Evolutionary conservation across 805 yeast genomes (phyloP).

Genomic region (Candida jianshihensis): DNA sequence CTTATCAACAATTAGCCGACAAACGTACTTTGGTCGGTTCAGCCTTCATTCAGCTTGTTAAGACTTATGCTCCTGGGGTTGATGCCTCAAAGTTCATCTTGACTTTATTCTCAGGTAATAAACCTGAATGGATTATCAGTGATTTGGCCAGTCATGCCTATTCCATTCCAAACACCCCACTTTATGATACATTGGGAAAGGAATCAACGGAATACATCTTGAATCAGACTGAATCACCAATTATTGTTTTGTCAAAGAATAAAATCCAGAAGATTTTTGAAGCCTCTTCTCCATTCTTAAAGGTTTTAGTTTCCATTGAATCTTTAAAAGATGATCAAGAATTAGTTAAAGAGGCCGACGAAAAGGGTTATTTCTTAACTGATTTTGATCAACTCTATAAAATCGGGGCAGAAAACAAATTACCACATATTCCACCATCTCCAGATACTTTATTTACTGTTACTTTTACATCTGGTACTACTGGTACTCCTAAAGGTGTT

Average conservation of each 20-base stretch:
- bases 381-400: constrained; percentile 32
- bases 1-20: constrained; percentile 35
- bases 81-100: constrained; percentile 38
- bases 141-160: constrained; percentile 64
- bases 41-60: constrained; percentile 43
- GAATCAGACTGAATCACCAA: constrained; percentile 54
- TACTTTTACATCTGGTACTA: constrained; percentile 71
- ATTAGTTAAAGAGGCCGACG: constrained; percentile 24
- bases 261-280: constrained; percentile 43
- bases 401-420: constrained; percentile 36
- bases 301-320: constrained; percentile 53
- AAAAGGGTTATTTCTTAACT: constrained; percentile 21
- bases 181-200: constrained; percentile 53
- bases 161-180: constrained; percentile 45
- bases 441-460: constrained; percentile 52
- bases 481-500: constrained; percentile 72
- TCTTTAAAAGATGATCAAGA: constrained; percentile 30
- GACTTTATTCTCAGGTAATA: constrained; percentile 49
- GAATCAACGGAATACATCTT: constrained; percentile 59
- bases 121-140: constrained; percentile 61
- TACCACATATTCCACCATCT: constrained; percentile 38
- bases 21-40: constrained; percentile 46
- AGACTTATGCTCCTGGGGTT: constrained; percentile 27
- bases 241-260: constrained; percentile 45
- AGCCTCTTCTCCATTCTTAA: constrained; percentile 39